Percentiles rank a stretch among this genome's conserved stretches.
Conservation (phyloP, 202 grass and related monocot species). For the Dendrocalamus latiflorus region DNA sequence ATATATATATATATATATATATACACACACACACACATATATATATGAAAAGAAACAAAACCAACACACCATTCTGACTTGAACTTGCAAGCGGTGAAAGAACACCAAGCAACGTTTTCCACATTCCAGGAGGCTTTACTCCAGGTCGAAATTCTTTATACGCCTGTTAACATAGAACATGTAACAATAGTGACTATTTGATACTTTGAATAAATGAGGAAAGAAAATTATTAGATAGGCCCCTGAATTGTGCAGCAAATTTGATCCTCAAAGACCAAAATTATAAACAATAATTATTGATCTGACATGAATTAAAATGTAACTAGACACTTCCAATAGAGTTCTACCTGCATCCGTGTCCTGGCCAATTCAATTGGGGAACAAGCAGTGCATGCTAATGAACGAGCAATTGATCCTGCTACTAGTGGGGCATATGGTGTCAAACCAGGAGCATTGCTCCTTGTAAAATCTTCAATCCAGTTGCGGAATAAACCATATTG, state of each 20-base stretch:
- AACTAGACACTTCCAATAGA: neutral
- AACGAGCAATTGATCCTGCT: constrained; percentile 80
- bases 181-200: neutral
- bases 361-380: constrained; percentile 88
- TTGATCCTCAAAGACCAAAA: neutral
- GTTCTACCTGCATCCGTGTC: constrained; percentile 84
- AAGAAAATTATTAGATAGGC: neutral
- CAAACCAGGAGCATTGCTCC: constrained; percentile 55
- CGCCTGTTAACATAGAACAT: constrained; percentile 40
- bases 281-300: neutral
- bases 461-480: constrained; percentile 69
- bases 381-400: constrained; percentile 85
- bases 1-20: no score
- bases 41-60: neutral
- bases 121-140: constrained; percentile 90
- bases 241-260: neutral
- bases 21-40: no score
- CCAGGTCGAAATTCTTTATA: constrained; percentile 88
- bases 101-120: constrained; percentile 79
- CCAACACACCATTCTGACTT: constrained; percentile 58
- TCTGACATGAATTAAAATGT: neutral
- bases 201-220: neutral
- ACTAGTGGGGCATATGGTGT: constrained; percentile 73
- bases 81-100: constrained; percentile 64
- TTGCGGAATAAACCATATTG: constrained; percentile 53